Conservation (phyloP, 2,329 filamentous ascomycete genomes). For the Beauveria caledonica region DNA sequence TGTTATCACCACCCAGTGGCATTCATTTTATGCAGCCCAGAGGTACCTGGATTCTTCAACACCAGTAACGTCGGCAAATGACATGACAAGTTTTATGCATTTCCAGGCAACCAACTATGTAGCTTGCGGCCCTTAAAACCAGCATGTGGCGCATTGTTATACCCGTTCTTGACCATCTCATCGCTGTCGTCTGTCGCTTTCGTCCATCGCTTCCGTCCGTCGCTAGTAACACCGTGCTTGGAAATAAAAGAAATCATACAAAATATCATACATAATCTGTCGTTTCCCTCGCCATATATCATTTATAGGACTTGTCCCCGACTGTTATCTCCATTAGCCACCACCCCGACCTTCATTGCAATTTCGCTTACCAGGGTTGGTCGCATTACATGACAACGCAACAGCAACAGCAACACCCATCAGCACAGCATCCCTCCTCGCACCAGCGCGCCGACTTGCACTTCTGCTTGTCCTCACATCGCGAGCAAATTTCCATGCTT, state of each 20-base stretch:
- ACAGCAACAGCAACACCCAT: constrained; percentile 5
- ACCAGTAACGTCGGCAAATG: neutral
- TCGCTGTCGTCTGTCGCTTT: neutral
- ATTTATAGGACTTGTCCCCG: neutral
- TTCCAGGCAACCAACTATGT: neutral
- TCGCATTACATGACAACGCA: constrained; percentile 8
- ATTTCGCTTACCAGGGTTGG: neutral
- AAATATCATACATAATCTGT: neutral
- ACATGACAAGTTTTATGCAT: neutral
- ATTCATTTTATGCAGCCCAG: neutral
- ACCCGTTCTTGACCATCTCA: neutral
- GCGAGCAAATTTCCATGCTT: constrained; percentile 25
- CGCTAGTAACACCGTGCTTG: neutral
- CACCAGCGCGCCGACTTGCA: constrained; percentile 30
- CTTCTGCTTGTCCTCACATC: constrained; percentile 24
- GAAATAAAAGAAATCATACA: neutral
- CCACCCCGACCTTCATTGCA: neutral
- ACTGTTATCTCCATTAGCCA: neutral
- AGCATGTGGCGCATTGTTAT: neutral
- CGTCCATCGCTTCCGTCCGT: neutral
- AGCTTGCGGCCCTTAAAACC: neutral
- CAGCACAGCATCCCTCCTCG: constrained; percentile 24
- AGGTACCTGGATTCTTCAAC: neutral
- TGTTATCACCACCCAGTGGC: neutral
- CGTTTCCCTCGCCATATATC: neutral